phyloP scores from a whole-genome alignment of 2,329 filamentous ascomycete genomes.

The Xylaria sp. region DNA sequence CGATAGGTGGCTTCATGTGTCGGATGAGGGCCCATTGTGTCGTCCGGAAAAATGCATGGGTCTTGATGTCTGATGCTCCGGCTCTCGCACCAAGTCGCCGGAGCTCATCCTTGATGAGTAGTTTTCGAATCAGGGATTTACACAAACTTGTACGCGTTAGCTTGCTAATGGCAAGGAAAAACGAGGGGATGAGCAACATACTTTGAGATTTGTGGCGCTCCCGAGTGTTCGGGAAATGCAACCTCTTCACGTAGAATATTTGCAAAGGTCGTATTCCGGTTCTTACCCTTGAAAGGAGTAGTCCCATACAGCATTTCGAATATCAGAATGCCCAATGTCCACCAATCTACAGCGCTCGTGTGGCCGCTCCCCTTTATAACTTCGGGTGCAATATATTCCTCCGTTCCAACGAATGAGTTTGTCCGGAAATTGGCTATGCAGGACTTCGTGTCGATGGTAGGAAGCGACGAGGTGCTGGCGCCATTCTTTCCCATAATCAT shows the following conservation, averaged over 20 bases:
- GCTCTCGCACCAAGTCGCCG: conserved; percentile 90
- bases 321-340: conserved; percentile 95
- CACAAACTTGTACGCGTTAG: conserved; percentile 68
- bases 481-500: conserved; percentile 96
- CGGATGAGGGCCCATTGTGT: conserved; percentile 97
- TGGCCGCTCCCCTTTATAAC: conserved; percentile 99
- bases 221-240: conserved; percentile 88
- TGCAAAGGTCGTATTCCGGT: conserved; percentile 95
- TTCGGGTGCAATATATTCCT: conserved; percentile 98
- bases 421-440: conserved; percentile 98
- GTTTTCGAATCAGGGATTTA: conserved; percentile 94
- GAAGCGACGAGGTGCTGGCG: conserved; percentile 82
- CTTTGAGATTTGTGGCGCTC: conserved; percentile 87
- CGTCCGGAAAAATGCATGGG: conserved; percentile 91
- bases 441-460: conserved; percentile 97
- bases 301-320: conserved; percentile 99
- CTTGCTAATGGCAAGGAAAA: background rate
- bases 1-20: conserved; percentile 97
- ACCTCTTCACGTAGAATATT: conserved; percentile 97
- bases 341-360: conserved; percentile 98
- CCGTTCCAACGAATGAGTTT: conserved; percentile 97
- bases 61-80: conserved; percentile 95
- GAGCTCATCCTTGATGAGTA: conserved; percentile 97
- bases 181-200: conserved; percentile 55
- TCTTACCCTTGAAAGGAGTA: conserved; percentile 99